These are phyloP conservation scores for maize (Zea mays) DNA, from an alignment of 176 grass and related monocot genomes.

Conservation along the genomic window Zm-B73-REFERENCE-NAM-5.0 NC_050098.1:235357501-235358000, in stretches of 20 bases:
- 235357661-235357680: slow-evolving; percentile 59
- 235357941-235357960: slow-evolving; percentile 67
- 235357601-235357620: slow-evolving; percentile 60
- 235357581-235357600: slow-evolving; percentile 76
- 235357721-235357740: slow-evolving; percentile 80
- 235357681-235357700: slow-evolving; percentile 58
- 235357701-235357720: slow-evolving; percentile 63
- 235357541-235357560: slow-evolving; percentile 67
- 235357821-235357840: slow-evolving; percentile 28
- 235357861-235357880: slow-evolving; percentile 64
- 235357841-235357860: slow-evolving; percentile 59
- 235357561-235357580: slow-evolving; percentile 69
- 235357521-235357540: slow-evolving; percentile 58
- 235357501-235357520: slow-evolving; percentile 60
- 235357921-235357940: slow-evolving; percentile 55
- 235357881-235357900: slow-evolving; percentile 58
- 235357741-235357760: slow-evolving; percentile 67
- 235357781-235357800: slow-evolving; percentile 17
- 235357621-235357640: slow-evolving; percentile 69
- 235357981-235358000: slow-evolving; percentile 69
- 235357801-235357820: background rate
- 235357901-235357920: slow-evolving; percentile 57
- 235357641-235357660: slow-evolving; percentile 69
- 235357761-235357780: slow-evolving; percentile 56
- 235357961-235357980: slow-evolving; percentile 61